Evolutionary conservation across 345 rosid species (phyloP).

Genomic region (Excoecaria cochinchinensis): DNA sequence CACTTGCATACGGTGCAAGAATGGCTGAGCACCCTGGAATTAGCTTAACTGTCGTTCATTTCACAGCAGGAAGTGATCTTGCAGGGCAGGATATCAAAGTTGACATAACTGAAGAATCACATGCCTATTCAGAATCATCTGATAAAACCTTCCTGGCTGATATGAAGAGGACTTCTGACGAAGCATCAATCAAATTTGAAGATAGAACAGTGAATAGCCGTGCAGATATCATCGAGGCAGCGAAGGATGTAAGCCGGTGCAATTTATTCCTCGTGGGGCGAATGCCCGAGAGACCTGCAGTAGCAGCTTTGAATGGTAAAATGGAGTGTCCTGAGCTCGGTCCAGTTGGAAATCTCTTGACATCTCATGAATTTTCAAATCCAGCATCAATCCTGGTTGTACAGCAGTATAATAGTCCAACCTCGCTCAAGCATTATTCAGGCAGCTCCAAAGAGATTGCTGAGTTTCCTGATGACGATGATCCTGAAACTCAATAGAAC

Average conservation of each 20-base stretch:
- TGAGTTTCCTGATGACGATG: constrained; percentile 25
- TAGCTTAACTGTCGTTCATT: constrained; percentile 45
- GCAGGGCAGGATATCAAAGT: constrained; percentile 32
- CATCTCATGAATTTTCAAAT: constrained; percentile 17
- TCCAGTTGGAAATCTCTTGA: constrained; percentile 39
- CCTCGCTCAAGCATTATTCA: not conserved
- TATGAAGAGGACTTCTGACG: constrained; percentile 29
- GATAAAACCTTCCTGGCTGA: constrained; percentile 41
- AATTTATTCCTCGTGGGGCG: constrained; percentile 24
- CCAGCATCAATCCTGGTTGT: constrained; percentile 27
- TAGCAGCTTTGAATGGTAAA: constrained; percentile 35
- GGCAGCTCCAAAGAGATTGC: constrained; percentile 4
- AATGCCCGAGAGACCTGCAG: constrained; percentile 22
- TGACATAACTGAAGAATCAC: constrained; percentile 28
- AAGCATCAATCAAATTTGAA: constrained; percentile 36
- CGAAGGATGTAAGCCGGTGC: constrained; percentile 12
- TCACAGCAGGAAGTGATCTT: constrained; percentile 35
- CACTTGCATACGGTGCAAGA: constrained; percentile 68
- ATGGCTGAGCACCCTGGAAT: constrained; percentile 91
- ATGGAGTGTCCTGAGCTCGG: constrained; percentile 59
- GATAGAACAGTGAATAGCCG: constrained; percentile 10
- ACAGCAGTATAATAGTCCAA: constrained; percentile 12
- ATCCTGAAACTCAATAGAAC: not conserved
- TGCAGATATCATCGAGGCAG: constrained; percentile 14
- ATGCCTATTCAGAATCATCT: constrained; percentile 17